phyloP scores from a whole-genome alignment of 176 grass and related monocot species.

The Carex cristatella region DNA sequence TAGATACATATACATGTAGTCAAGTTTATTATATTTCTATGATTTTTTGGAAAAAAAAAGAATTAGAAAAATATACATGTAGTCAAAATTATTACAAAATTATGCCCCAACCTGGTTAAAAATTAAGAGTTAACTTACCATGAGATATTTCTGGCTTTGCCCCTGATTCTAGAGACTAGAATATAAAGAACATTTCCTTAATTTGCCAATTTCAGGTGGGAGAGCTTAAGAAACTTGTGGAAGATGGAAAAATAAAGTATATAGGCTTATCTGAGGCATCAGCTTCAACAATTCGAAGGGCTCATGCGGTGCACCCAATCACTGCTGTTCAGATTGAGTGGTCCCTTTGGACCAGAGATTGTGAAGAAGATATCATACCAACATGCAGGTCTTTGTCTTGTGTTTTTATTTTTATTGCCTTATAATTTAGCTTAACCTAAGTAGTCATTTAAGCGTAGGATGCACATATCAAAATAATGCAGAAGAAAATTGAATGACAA shows the following conservation, averaged over 20 bases:
- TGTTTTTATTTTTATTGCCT: not conserved
- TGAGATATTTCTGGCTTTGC: not conserved
- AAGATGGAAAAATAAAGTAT: slow-evolving; percentile 70
- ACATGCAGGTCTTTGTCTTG: slow-evolving; percentile 50
- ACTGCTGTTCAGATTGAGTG: slow-evolving; percentile 55
- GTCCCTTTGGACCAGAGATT: slow-evolving; percentile 67
- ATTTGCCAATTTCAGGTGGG: slow-evolving; percentile 27
- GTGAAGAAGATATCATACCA: slow-evolving; percentile 50
- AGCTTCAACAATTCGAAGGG: slow-evolving; percentile 51
- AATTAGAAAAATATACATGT: not conserved
- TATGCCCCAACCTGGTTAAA: not conserved
- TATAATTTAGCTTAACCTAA: not conserved
- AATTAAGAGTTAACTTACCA: not conserved
- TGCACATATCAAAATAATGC: not conserved
- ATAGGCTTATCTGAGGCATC: slow-evolving; percentile 58
- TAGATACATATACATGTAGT: not conserved
- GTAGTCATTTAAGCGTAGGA: not conserved
- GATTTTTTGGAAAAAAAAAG: not conserved
- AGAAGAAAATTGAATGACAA: not conserved
- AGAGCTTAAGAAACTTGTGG: slow-evolving; percentile 55
- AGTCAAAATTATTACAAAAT: not conserved
- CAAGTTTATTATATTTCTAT: not conserved
- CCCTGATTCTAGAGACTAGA: not conserved
- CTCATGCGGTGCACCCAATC: slow-evolving; percentile 54
- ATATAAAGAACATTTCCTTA: not conserved